A percentile compares a stretch with the other conserved stretches of the same genome.
These are phyloP conservation scores for Dichotomopilus funicola DNA, from an alignment of 2,329 filamentous ascomycete genomes.

Conservation along the genomic window DNA sequence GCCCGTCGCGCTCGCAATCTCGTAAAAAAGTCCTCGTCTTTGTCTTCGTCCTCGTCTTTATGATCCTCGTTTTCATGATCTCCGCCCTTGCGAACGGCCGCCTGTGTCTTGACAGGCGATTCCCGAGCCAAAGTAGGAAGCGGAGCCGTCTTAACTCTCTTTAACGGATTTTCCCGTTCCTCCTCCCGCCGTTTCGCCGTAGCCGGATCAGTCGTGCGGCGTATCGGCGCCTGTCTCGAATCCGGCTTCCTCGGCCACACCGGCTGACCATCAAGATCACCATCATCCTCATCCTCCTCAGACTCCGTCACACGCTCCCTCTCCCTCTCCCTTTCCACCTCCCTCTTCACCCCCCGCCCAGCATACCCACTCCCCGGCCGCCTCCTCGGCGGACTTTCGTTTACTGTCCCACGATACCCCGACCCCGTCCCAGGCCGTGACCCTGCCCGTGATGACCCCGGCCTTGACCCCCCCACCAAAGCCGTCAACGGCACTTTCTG, in stretches of 20 bases:
- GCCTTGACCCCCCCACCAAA: too few species aligned
- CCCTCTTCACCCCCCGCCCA: not conserved
- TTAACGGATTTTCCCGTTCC: not conserved
- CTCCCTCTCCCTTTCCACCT: not conserved
- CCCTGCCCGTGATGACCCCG: not conserved
- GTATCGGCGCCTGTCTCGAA: not conserved
- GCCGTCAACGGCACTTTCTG: conserved; percentile 24
- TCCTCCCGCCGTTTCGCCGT: too few species aligned
- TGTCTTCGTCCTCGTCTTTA: conserved; percentile 1
- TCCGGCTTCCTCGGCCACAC: not conserved
- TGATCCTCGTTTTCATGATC: conserved; percentile 10
- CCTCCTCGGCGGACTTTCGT: not conserved
- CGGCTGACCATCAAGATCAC: conserved; percentile 15
- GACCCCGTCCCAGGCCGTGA: conserved; percentile 3
- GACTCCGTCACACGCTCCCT: conserved; percentile 3
- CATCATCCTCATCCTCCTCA: conserved; percentile 16
- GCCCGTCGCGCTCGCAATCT: conserved; percentile 16
- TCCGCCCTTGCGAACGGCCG: not conserved
- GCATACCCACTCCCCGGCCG: not conserved
- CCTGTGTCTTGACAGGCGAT: not conserved
- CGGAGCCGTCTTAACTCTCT: not conserved
- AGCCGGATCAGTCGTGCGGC: not conserved
- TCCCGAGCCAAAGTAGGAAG: not conserved
- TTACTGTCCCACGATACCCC: not conserved
- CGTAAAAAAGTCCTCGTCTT: conserved; percentile 21